phyloP scores from a whole-genome alignment of 352 stramenopile species.

The Blastocystis sp. region DNA sequence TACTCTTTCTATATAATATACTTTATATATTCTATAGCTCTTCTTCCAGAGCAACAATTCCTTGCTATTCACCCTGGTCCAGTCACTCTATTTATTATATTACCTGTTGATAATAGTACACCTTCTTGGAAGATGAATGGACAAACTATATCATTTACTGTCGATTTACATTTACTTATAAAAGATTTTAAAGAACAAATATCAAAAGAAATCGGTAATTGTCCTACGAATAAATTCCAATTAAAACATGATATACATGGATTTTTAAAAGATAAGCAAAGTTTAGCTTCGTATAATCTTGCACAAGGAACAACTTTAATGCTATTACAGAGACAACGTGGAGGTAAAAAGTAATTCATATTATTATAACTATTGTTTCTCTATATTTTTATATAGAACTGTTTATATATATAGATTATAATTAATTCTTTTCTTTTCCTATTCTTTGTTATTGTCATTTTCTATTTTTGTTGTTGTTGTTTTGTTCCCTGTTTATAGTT shows the following conservation, averaged over 20 bases:
- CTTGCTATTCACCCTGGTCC: slow-evolving; percentile 21
- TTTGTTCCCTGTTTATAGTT: no score
- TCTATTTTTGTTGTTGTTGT: no score
- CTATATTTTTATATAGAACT: no score
- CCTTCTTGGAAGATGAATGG: slow-evolving; percentile 72
- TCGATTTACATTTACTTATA: slow-evolving; percentile 65
- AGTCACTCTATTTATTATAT: slow-evolving; percentile 49
- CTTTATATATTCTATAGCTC: no score
- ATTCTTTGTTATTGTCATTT: no score
- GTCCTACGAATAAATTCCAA: slow-evolving; percentile 82
- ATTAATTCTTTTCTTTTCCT: no score
- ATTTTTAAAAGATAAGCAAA: slow-evolving; percentile 67
- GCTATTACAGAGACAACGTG: slow-evolving; percentile 41
- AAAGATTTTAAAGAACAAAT: slow-evolving; percentile 71
- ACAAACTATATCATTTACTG: slow-evolving; percentile 62
- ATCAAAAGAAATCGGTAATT: slow-evolving; percentile 54
- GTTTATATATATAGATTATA: no score
- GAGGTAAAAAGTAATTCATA: slow-evolving; percentile 38
- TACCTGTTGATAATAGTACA: slow-evolving; percentile 65
- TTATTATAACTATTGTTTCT: no score
- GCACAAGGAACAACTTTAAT: slow-evolving; percentile 47
- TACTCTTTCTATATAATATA: no score
- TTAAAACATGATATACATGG: slow-evolving; percentile 59
- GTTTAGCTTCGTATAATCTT: slow-evolving; percentile 51
- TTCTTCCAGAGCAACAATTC: not conserved